phyloP scores from a whole-genome alignment of 2,329 filamentous ascomycete genomes.

The Nemania serpens region DNA sequence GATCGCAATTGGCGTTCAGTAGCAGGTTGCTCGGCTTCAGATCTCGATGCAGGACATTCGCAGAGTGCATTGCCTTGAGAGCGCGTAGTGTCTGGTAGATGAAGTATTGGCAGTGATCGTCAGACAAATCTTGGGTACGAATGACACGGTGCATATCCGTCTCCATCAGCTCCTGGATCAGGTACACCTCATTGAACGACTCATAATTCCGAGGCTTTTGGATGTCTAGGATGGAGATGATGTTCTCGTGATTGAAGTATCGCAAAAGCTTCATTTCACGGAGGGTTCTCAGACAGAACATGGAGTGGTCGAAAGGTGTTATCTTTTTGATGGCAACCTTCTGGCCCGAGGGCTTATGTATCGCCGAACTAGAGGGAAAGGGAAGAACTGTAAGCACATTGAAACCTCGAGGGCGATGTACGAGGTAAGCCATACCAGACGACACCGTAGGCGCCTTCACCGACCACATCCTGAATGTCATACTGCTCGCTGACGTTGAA shows the following conservation, averaged over 20 bases:
- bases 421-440: constrained; percentile 75
- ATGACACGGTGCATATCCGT: constrained; percentile 99
- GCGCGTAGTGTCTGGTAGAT: constrained; percentile 99
- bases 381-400: constrained; percentile 16
- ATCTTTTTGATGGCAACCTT: constrained; percentile 99
- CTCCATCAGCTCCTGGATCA: constrained; percentile 99
- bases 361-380: constrained; percentile 71
- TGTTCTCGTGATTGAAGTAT: constrained; percentile 99
- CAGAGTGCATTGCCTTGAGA: constrained; percentile 98
- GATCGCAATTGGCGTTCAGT: constrained; percentile 96
- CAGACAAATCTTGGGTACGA: constrained; percentile 95
- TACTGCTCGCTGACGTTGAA: constrained; percentile 99
- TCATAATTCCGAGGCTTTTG: constrained; percentile 97
- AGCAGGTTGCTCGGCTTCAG: constrained; percentile 97
- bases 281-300: constrained; percentile 95
- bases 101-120: constrained; percentile 99
- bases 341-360: constrained; percentile 97
- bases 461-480: constrained; percentile 98
- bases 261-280: constrained; percentile 99
- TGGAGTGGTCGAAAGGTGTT: constrained; percentile 97
- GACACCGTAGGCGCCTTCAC: constrained; percentile 96
- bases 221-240: constrained; percentile 98
- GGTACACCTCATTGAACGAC: constrained; percentile 95
- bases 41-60: constrained; percentile 96
- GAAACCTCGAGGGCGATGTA: background rate